These are phyloP conservation scores for Fusarium sp. DNA, from an alignment of 2,329 filamentous ascomycete species.

Conservation along the genomic window DNA sequence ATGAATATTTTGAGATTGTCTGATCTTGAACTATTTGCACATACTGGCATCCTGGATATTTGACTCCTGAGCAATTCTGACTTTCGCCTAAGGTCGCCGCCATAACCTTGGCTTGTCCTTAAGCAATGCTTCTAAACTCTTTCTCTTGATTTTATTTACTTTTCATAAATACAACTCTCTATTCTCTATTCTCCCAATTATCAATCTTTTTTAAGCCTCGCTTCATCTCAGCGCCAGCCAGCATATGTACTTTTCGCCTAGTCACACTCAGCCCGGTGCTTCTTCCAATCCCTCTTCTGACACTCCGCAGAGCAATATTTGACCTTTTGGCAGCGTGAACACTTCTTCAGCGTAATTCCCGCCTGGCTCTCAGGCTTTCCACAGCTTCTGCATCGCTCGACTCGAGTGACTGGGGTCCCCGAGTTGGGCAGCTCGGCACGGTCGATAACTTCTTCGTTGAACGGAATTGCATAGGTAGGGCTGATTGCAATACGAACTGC, in stretches of 20 bases:
- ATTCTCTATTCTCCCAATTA: background rate
- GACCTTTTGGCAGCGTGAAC: slow-evolving; percentile 55
- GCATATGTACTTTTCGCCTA: slow-evolving; percentile 2
- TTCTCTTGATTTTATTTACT: background rate
- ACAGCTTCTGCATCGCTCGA: slow-evolving; percentile 53
- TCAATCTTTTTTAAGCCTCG: background rate
- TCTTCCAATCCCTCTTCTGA: slow-evolving; percentile 66
- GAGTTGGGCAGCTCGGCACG: slow-evolving; percentile 25
- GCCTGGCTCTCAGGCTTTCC: slow-evolving; percentile 46
- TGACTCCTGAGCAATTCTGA: no score
- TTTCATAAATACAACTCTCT: background rate
- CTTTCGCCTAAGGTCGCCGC: background rate
- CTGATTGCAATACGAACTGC: slow-evolving; percentile 69
- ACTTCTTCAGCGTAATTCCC: slow-evolving; percentile 55
- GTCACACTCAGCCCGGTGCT: slow-evolving; percentile 58
- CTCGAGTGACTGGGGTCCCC: background rate
- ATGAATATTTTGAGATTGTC: background rate
- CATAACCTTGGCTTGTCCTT: background rate
- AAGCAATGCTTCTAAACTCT: background rate
- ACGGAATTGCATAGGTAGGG: slow-evolving; percentile 59
- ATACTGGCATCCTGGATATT: no score
- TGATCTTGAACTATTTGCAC: background rate
- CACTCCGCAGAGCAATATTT: slow-evolving; percentile 65
- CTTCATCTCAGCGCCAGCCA: background rate
- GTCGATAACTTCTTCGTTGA: slow-evolving; percentile 56